A percentile compares a stretch with the other conserved stretches of the same genome.
These are phyloP conservation scores for Xerocomus nothofagi DNA, from an alignment of 1,284 basidiomycete genomes.

Conservation along the genomic window DNA sequence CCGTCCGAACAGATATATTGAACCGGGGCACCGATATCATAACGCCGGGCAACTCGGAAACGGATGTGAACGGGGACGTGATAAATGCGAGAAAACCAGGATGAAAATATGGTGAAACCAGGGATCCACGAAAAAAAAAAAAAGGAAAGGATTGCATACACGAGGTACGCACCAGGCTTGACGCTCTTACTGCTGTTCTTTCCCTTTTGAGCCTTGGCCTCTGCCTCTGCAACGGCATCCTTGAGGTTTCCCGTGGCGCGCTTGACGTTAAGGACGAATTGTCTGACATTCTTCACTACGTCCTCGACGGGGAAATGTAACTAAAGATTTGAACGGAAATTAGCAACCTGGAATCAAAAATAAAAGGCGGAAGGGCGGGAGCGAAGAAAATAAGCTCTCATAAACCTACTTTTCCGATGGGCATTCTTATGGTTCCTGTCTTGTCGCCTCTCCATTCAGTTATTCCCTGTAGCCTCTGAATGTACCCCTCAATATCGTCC, in stretches of 20 bases:
- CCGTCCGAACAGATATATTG: not conserved
- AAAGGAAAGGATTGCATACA: not conserved
- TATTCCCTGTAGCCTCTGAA: constrained; percentile 78
- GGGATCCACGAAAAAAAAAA: not conserved
- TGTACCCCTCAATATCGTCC: constrained; percentile 79
- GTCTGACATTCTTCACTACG: constrained; percentile 76
- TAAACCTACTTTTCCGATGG: constrained; percentile 64
- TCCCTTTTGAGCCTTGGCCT: constrained; percentile 37
- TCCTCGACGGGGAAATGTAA: constrained; percentile 74
- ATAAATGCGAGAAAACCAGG: not conserved
- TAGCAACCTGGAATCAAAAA: constrained; percentile 3
- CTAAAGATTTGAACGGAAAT: constrained; percentile 38
- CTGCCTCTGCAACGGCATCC: constrained; percentile 35
- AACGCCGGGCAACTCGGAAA: constrained; percentile 4
- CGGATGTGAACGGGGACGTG: not conserved
- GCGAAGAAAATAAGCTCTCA: not conserved
- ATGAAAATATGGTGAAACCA: not conserved
- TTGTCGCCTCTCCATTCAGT: constrained; percentile 95
- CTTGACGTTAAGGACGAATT: constrained; percentile 80
- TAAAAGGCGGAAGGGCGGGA: not conserved
- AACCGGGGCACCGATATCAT: not conserved
- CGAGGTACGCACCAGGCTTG: constrained; percentile 40
- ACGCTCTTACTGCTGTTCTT: constrained; percentile 38
- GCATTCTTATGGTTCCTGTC: constrained; percentile 78
- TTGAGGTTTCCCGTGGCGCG: constrained; percentile 68